phyloP scores from a whole-genome alignment of 306 rosid species.

The Quillaja saponaria region DNA sequence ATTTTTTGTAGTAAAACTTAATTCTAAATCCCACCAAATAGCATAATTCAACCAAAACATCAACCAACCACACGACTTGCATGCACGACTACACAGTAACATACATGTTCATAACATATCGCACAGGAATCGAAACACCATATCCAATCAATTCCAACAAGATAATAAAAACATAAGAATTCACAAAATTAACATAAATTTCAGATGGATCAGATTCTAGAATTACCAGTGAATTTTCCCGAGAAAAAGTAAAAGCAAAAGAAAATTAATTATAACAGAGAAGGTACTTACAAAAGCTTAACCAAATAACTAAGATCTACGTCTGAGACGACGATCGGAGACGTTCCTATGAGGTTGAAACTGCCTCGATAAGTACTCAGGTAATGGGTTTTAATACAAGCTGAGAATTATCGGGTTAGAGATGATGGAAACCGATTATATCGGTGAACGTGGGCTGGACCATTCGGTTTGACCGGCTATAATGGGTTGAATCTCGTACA shows the following conservation, averaged over 20 bases:
- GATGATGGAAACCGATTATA: constrained; percentile 45
- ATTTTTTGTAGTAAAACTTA: not conserved
- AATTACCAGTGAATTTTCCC: constrained; percentile 11
- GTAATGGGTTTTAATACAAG: not conserved
- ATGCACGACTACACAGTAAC: constrained; percentile 5
- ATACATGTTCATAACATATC: constrained; percentile 10
- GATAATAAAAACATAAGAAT: constrained; percentile 5
- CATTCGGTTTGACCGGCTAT: constrained; percentile 43
- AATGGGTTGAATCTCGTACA: constrained; percentile 34
- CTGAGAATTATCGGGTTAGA: constrained; percentile 15
- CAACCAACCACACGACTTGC: constrained; percentile 1
- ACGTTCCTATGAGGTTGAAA: constrained; percentile 42
- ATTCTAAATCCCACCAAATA: too few species aligned
- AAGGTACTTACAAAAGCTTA: constrained; percentile 27
- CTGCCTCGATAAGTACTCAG: not conserved
- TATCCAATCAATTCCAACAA: too few species aligned
- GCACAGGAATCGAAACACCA: too few species aligned
- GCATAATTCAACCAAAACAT: not conserved
- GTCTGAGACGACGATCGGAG: constrained; percentile 9
- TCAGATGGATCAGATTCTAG: constrained; percentile 1
- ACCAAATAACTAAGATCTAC: constrained; percentile 41
- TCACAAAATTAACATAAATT: not conserved
- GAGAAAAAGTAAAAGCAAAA: not conserved
- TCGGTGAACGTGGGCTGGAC: constrained; percentile 23
- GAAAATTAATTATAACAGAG: not conserved